Conservation (phyloP, 1,139 yeast species). For the Saccharomycopsis crataegensis region DNA sequence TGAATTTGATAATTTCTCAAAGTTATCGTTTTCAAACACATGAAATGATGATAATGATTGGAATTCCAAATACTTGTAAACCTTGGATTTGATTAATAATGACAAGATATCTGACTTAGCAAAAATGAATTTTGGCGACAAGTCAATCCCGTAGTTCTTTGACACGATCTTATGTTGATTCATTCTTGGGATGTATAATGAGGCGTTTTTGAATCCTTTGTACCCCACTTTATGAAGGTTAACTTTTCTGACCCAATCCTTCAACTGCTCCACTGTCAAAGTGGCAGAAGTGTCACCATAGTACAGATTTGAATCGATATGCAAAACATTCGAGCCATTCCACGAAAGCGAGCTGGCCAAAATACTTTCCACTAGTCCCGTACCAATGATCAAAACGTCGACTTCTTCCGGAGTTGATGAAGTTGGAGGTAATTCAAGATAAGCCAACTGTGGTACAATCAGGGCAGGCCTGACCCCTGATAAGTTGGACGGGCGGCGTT, state of each 20-base stretch:
- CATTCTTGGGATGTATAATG: slow-evolving; percentile 63
- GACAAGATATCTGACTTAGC: slow-evolving; percentile 81
- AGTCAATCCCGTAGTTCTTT: slow-evolving; percentile 77
- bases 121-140: slow-evolving; percentile 83
- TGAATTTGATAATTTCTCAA: slow-evolving; percentile 70
- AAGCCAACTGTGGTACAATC: slow-evolving; percentile 75
- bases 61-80: slow-evolving; percentile 85
- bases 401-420: slow-evolving; percentile 51
- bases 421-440: slow-evolving; percentile 60
- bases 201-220: slow-evolving; percentile 54
- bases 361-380: slow-evolving; percentile 83
- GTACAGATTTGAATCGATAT: slow-evolving; percentile 72
- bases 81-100: slow-evolving; percentile 73
- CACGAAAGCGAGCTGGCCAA: slow-evolving; percentile 92
- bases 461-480: slow-evolving; percentile 46
- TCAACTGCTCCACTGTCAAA: slow-evolving; percentile 75
- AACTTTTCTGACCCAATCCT: slow-evolving; percentile 61
- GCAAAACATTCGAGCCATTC: slow-evolving; percentile 91
- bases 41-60: slow-evolving; percentile 85
- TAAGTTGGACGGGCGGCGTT: slow-evolving; percentile 39
- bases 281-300: slow-evolving; percentile 90
- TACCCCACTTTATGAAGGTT: slow-evolving; percentile 32
- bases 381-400: slow-evolving; percentile 87
- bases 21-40: slow-evolving; percentile 82
- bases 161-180: slow-evolving; percentile 41